These are phyloP conservation scores for Allium sativum DNA, from an alignment of 106 monocot species.

Conservation along the genomic window DNA sequence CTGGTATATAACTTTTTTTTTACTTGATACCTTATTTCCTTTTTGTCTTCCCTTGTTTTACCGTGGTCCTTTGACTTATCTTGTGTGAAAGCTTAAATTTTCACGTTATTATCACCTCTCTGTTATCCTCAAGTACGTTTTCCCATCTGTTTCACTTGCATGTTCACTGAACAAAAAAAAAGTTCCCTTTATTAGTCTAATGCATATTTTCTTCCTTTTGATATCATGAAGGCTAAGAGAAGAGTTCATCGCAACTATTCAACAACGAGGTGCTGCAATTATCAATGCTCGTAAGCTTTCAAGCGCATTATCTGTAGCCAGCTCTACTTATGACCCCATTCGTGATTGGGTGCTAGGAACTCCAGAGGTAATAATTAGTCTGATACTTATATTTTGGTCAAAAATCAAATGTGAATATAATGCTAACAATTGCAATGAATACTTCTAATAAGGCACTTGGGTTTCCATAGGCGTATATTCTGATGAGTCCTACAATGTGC, in stretches of 20 bases:
- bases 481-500: slow-evolving; percentile 52
- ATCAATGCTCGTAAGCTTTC: no score
- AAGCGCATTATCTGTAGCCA: slow-evolving; percentile 63
- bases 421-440: background rate
- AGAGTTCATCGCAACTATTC: slow-evolving; percentile 52
- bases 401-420: background rate
- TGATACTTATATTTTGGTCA: background rate
- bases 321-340: slow-evolving; percentile 65
- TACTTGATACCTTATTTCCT: no score
- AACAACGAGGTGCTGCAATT: slow-evolving; percentile 51
- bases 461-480: slow-evolving; percentile 76
- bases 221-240: slow-evolving; percentile 56
- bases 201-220: no score
- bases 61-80: no score
- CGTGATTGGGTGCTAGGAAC: slow-evolving; percentile 65
- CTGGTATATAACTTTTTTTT: no score
- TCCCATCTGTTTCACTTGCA: no score
- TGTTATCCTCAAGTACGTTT: no score
- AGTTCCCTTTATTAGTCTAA: no score
- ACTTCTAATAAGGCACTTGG: slow-evolving; percentile 36
- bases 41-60: no score
- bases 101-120: no score
- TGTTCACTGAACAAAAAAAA: no score
- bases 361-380: slow-evolving; percentile 25
- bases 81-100: no score